Evolutionary conservation across 768 basidiomycete species (phyloP).

Genomic region (Sarcomyxa edulis): DNA sequence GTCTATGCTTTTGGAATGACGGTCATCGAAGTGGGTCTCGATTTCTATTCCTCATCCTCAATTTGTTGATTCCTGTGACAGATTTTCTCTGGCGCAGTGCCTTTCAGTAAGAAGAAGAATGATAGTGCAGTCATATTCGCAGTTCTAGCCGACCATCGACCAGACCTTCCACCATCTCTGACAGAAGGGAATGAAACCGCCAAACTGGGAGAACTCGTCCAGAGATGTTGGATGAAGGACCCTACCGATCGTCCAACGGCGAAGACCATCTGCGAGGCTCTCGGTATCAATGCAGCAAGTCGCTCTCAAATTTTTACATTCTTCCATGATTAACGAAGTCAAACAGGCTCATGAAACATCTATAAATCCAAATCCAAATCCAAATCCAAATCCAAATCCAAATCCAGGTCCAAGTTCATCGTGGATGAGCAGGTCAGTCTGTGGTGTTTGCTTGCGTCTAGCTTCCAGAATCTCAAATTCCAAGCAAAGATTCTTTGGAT

Average conservation of each 20-base stretch:
- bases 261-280: too few species aligned
- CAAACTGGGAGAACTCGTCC: slow-evolving; percentile 8
- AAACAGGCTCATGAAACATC: too few species aligned
- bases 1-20: slow-evolving; percentile 23
- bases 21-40: slow-evolving; percentile 18
- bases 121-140: slow-evolving; percentile 17
- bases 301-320: too few species aligned
- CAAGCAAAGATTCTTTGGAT: too few species aligned
- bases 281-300: too few species aligned
- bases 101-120: slow-evolving; percentile 15
- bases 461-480: too few species aligned
- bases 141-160: slow-evolving; percentile 14
- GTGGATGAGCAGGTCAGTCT: too few species aligned
- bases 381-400: too few species aligned
- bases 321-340: too few species aligned
- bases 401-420: too few species aligned
- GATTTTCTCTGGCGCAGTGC: slow-evolving; percentile 14
- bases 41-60: background rate
- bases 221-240: slow-evolving; percentile 12
- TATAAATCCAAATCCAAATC: too few species aligned
- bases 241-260: slow-evolving; percentile 12
- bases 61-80: slow-evolving; percentile 1
- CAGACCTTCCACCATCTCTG: slow-evolving; percentile 11
- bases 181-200: background rate
- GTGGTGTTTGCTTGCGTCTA: too few species aligned